Base-by-base conservation (phyloP, 306 rosid species). In the Geum urbanum region DNA sequence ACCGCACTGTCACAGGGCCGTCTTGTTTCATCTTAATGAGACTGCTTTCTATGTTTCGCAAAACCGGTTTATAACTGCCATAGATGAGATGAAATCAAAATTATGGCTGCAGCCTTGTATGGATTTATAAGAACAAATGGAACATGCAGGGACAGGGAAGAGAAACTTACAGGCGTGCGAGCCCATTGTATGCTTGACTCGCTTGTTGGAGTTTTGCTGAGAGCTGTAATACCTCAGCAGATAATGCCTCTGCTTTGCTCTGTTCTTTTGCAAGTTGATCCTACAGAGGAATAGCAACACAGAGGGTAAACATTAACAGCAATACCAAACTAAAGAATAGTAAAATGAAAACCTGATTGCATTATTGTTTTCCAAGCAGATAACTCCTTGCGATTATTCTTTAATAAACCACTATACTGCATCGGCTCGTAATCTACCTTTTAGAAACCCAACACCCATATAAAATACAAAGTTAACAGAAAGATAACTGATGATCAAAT, bases 161-260 rank as follows among this genome's bases (percentile, higher is more conserved):
- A 71, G 20, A 64, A 63, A 5, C 47, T 87, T 84, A 94, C 99
- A 82, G 84, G 83, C 84, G 86, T 15, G 88, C 73, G 41, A 94
- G 84, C 67, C 92, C 83, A 63, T 84, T 87, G 48, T 86, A 88
- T 76, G 99, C 88, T 79, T 88, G 99, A 67, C 84, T 90, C 74
- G 87, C 65, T 78, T 88, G 97, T 80, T 94, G 92, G 71, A 94
- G 96, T 80, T 58, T 94, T 11, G 87, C 92, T 57, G 97, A 94
- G 74, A 94, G 92, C 86, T 70, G 96, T 91, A 91, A 71, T 51
- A 88, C 89, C 77, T 90, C 96, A 49, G 91, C 90, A n/a, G 99
- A 77, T 78, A 94, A 72, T 5, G 89, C 80, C 84, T 85, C 96
- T 18, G 92, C 97, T 84, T 77, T 86, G 82, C 89, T 88, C 83